Evolutionary conservation across 2,329 filamentous ascomycete genomes (phyloP).

Genomic region (Botrytis galanthina): DNA sequence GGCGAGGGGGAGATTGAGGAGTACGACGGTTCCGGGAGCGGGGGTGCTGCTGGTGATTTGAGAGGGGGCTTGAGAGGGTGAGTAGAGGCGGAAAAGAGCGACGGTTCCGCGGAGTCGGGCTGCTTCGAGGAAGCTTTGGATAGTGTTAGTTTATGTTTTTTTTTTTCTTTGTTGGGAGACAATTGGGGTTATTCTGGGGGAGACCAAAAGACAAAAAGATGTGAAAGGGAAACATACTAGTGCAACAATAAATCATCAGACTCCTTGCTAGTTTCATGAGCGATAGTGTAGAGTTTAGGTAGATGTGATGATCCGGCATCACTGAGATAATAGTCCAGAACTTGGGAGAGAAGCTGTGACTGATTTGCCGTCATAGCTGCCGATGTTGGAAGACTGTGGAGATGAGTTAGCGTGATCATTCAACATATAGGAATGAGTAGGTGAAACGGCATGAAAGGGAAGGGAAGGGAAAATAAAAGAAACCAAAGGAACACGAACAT

Average conservation of each 20-base stretch:
- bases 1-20: constrained; percentile 59
- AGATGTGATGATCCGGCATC: constrained; percentile 53
- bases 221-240: constrained; percentile 40
- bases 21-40: constrained; percentile 58
- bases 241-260: constrained; percentile 63
- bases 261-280: constrained; percentile 53
- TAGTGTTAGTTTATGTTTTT: neutral
- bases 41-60: constrained; percentile 45
- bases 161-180: neutral
- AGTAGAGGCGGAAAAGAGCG: constrained; percentile 51
- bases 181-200: too few species aligned
- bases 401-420: neutral
- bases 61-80: neutral
- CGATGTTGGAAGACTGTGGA: constrained; percentile 51
- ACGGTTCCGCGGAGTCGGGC: constrained; percentile 64
- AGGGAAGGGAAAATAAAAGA: neutral
- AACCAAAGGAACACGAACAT: constrained; percentile 27
- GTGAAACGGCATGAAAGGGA: too few species aligned
- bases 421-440: neutral
- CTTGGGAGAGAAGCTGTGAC: constrained; percentile 68
- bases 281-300: constrained; percentile 58
- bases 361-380: constrained; percentile 68
- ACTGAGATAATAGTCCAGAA: constrained; percentile 70
- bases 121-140: constrained; percentile 61
- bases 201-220: neutral